Evolutionary conservation across 176 grass and related monocot genomes (phyloP).

Genomic region (Carex cristatella): DNA sequence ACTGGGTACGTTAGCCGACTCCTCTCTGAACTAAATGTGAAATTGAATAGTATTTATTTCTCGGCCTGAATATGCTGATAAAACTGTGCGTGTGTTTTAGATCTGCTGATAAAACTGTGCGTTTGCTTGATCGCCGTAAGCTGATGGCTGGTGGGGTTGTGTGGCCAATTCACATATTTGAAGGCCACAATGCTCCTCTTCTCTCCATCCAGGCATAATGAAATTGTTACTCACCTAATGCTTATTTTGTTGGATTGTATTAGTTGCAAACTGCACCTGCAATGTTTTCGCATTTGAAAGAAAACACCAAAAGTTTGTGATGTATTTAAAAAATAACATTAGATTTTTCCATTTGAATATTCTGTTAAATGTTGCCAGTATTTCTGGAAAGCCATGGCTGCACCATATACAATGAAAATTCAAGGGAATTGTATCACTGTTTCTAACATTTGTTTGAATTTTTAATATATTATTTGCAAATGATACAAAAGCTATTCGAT

Average conservation of each 20-base stretch:
- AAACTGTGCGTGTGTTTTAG: too few relatives aligned
- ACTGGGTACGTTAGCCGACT: too few relatives aligned
- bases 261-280: background rate
- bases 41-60: too few relatives aligned
- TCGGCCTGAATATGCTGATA: too few relatives aligned
- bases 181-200: too few relatives aligned
- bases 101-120: too few relatives aligned
- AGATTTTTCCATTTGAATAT: background rate
- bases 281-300: background rate
- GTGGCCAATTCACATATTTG: too few relatives aligned
- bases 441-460: background rate
- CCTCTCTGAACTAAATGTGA: too few relatives aligned
- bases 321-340: background rate
- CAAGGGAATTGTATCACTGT: background rate
- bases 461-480: background rate
- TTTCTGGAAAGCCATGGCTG: background rate
- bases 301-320: background rate
- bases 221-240: too few relatives aligned
- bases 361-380: background rate
- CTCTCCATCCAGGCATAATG: too few relatives aligned
- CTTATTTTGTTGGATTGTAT: background rate
- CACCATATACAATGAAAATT: background rate
- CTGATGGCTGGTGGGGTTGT: too few relatives aligned
- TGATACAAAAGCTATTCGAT: background rate
- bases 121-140: too few relatives aligned